Percentiles rank a stretch among this genome's conserved stretches.
Conservation (phyloP, 495 filamentous ascomycete genomes). For the Aspergillus nidulans region DNA sequence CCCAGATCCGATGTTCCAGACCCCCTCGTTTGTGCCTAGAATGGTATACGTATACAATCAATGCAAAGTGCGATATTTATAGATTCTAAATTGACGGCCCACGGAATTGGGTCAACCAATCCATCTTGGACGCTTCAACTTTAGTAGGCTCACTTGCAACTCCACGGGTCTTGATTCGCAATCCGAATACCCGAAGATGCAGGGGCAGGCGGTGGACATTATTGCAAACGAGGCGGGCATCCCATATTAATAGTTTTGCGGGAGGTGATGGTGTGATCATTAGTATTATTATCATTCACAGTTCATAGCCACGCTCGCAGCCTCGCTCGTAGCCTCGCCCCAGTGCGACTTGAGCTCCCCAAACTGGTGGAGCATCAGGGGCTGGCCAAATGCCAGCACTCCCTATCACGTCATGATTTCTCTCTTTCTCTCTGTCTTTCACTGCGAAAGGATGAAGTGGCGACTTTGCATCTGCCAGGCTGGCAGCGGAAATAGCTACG, state of each 20-base stretch:
- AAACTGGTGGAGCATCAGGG: neutral
- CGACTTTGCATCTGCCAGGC: neutral
- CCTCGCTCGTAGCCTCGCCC: no score
- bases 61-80: neutral
- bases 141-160: neutral
- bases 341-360: neutral
- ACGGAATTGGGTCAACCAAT: neutral
- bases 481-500: neutral
- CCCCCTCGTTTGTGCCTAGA: no score
- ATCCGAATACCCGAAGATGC: neutral
- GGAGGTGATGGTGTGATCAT: no score
- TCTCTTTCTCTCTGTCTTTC: neutral
- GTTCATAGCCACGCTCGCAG: neutral
- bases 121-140: neutral
- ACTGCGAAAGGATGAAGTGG: neutral
- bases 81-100: neutral
- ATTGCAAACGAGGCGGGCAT: neutral
- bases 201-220: neutral
- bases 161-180: neutral
- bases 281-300: no score
- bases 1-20: no score
- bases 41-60: neutral
- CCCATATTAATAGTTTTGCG: no score
- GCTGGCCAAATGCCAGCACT: neutral
- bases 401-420: neutral